These are phyloP conservation scores for Eremothecium coryli DNA, from an alignment of 1,139 yeast genomes.

Conservation along the genomic window DNA sequence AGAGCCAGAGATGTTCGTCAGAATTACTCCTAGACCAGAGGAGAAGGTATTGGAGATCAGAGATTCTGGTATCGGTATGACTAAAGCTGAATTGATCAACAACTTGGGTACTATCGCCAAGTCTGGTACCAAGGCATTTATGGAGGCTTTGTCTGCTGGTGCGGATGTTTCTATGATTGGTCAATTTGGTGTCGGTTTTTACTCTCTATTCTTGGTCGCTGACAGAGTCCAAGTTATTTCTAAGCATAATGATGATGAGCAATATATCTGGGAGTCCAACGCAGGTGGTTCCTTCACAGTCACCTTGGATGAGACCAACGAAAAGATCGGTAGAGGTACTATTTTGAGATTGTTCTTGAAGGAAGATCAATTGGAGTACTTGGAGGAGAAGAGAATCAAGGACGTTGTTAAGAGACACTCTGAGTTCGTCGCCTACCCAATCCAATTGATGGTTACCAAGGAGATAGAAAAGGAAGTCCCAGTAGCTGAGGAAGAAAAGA, in stretches of 20 bases:
- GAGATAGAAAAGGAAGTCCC: conserved; percentile 96
- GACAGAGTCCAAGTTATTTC: conserved; percentile 98
- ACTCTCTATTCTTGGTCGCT: conserved; percentile 98
- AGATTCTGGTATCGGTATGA: conserved; percentile 99
- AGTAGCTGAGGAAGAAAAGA: conserved; percentile 56
- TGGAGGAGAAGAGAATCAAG: conserved; percentile 98
- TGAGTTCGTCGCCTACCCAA: conserved; percentile 98
- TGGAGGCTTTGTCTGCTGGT: conserved; percentile 99
- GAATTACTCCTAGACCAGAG: conserved; percentile 95
- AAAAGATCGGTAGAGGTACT: conserved; percentile 90
- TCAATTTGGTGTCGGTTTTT: conserved; percentile 99
- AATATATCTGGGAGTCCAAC: conserved; percentile 98
- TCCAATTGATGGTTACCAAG: conserved; percentile 96
- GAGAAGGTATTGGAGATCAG: conserved; percentile 91
- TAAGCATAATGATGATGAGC: conserved; percentile 98
- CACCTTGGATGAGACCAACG: conserved; percentile 79
- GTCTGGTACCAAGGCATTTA: conserved; percentile 98
- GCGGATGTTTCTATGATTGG: conserved; percentile 99
- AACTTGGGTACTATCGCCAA: conserved; percentile 99
- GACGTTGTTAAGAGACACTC: conserved; percentile 99
- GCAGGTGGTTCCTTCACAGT: conserved; percentile 99
- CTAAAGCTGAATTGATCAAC: conserved; percentile 97
- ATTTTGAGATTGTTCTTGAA: conserved; percentile 91
- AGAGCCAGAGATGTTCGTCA: conserved; percentile 93
- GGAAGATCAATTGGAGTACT: conserved; percentile 98